phyloP scores from a whole-genome alignment of 345 rosid species.

The Noccaea caerulescens region DNA sequence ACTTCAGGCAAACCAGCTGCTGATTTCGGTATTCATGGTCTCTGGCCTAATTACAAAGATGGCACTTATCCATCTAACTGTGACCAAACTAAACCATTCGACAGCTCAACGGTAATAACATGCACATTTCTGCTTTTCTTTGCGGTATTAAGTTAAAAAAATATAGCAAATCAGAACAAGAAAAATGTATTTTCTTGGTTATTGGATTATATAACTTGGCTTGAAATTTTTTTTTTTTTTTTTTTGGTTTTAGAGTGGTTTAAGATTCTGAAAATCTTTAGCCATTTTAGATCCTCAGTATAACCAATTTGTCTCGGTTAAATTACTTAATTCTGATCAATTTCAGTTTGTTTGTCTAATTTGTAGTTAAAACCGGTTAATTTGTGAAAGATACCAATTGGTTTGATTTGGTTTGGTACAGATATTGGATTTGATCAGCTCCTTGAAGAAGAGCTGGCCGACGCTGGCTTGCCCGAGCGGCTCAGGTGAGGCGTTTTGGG shows the following conservation, averaged over 20 bases:
- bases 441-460: conserved; percentile 80
- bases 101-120: conserved; percentile 53
- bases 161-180: too few species aligned
- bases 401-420: conserved; percentile 35
- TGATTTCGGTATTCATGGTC: conserved; percentile 93
- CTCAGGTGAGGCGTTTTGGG: conserved; percentile 66
- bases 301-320: too few species aligned
- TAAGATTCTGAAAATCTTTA: too few species aligned
- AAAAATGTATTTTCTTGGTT: too few species aligned
- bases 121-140: background rate
- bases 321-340: too few species aligned
- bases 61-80: conserved; percentile 89
- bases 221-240: too few species aligned
- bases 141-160: too few species aligned
- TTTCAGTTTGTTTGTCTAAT: too few species aligned
- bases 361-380: background rate
- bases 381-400: conserved; percentile 5
- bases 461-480: conserved; percentile 82
- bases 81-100: conserved; percentile 57
- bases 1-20: conserved; percentile 83
- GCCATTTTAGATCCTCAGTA: too few species aligned
- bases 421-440: conserved; percentile 59
- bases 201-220: too few species aligned
- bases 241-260: too few species aligned
- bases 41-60: conserved; percentile 87